These are phyloP conservation scores for Larix kaempferi DNA, from an alignment of 75 land plant genomes.

Conservation along the genomic window DNA sequence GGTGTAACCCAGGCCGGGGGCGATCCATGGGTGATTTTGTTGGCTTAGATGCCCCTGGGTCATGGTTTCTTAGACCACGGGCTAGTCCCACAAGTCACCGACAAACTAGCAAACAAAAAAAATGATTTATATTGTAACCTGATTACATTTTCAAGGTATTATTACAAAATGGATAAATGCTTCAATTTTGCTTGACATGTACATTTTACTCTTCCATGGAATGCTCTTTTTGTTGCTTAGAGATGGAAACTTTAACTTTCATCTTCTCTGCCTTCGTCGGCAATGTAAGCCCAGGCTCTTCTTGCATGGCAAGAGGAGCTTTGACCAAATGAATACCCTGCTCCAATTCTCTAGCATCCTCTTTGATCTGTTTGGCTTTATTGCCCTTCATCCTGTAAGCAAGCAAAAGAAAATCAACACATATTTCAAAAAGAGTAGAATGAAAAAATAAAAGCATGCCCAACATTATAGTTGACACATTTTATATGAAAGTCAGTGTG, in stretches of 20 bases:
- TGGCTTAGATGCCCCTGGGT: too few relatives aligned
- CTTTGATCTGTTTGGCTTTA: slow-evolving; percentile 49
- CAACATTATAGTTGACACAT: not conserved
- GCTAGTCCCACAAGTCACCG: too few relatives aligned
- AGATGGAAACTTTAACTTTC: slow-evolving; percentile 56
- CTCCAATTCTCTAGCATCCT: slow-evolving; percentile 69
- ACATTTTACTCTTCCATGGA: slow-evolving; percentile 59
- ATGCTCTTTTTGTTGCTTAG: slow-evolving; percentile 31
- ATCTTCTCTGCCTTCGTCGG: slow-evolving; percentile 55
- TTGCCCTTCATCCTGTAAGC: slow-evolving; percentile 77
- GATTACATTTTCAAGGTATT: too few relatives aligned
- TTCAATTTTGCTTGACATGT: not conserved
- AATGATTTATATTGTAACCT: too few relatives aligned
- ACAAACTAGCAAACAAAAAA: too few relatives aligned
- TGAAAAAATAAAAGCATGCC: too few relatives aligned
- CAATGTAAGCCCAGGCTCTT: slow-evolving; percentile 68
- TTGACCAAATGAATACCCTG: slow-evolving; percentile 80
- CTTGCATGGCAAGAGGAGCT: slow-evolving; percentile 58
- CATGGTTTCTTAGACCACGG: too few relatives aligned
- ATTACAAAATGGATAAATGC: not conserved
- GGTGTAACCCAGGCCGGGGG: too few relatives aligned
- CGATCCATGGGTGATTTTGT: too few relatives aligned
- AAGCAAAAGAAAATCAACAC: not conserved
- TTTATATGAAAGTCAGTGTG: not conserved
- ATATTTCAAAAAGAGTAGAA: not conserved